These are phyloP conservation scores for Typha latifolia DNA, from an alignment of 176 grass and related monocot genomes.

Conservation along the genomic window DNA sequence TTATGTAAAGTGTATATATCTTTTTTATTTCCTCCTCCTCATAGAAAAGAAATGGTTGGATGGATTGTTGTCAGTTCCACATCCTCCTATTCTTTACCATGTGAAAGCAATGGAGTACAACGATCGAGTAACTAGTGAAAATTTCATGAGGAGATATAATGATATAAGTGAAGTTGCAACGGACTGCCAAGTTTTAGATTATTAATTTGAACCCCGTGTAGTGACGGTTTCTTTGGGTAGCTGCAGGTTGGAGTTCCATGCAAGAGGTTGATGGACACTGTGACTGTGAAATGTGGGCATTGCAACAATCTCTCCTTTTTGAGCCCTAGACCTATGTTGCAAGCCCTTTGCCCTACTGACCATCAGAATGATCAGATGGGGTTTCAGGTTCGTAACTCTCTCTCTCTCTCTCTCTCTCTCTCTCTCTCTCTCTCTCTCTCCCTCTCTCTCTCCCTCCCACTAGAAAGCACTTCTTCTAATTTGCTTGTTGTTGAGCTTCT, in stretches of 20 bases:
- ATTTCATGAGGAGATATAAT: background rate
- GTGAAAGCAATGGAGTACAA: no score
- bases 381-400: conserved; percentile 39
- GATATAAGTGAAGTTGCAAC: background rate
- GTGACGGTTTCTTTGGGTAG: conserved; percentile 40
- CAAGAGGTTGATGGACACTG: conserved; percentile 85
- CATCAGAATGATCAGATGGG: conserved; percentile 25
- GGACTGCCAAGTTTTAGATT: conserved; percentile 5
- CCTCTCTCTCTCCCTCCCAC: background rate
- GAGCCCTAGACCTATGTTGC: conserved; percentile 50
- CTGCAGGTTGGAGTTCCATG: conserved; percentile 88
- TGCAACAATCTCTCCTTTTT: conserved; percentile 86
- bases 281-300: conserved; percentile 83
- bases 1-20: no score
- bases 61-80: no score
- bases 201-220: conserved; percentile 6
- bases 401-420: conserved; percentile 1
- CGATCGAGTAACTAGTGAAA: no score
- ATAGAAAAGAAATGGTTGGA: no score
- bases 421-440: background rate
- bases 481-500: background rate
- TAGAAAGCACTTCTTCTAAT: background rate
- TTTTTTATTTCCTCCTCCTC: no score
- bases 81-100: no score
- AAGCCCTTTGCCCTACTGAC: conserved; percentile 50